Conservation (phyloP, 108 stramenopile genomes). For the Skeletonema potamos region DNA sequence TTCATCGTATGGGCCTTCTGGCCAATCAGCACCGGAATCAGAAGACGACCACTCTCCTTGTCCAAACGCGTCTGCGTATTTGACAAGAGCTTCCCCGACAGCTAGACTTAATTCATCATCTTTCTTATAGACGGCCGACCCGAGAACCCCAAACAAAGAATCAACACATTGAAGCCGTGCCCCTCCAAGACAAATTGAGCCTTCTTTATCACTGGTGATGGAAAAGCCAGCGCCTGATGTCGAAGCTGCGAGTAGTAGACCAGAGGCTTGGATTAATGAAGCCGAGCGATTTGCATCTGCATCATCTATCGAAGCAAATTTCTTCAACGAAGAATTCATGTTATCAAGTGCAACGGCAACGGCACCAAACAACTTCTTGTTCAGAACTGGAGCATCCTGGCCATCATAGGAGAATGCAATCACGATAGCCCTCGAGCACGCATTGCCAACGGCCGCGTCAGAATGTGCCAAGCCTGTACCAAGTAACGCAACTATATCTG, state of each 20-base stretch:
- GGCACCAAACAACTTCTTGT: constrained; percentile 36
- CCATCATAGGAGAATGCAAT: constrained; percentile 61
- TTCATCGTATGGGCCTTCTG: constrained; percentile 54
- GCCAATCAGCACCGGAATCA: constrained; percentile 17
- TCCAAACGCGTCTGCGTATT: constrained; percentile 56
- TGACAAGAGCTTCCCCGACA: constrained; percentile 77
- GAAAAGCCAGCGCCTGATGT: constrained; percentile 46
- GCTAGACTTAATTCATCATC: constrained; percentile 74
- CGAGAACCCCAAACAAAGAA: constrained; percentile 58
- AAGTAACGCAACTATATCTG: constrained; percentile 43
- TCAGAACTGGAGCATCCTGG: constrained; percentile 57
- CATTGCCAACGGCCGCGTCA: constrained; percentile 68
- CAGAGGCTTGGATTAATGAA: constrained; percentile 58
- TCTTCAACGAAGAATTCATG: constrained; percentile 43
- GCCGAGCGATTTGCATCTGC: constrained; percentile 56
- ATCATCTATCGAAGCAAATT: constrained; percentile 60
- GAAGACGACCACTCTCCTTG: constrained; percentile 38
- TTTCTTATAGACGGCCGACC: constrained; percentile 65
- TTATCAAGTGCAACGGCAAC: constrained; percentile 40
- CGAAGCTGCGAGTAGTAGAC: constrained; percentile 58
- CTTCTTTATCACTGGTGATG: constrained; percentile 1
- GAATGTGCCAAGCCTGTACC: constrained; percentile 49
- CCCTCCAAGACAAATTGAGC: constrained; percentile 33
- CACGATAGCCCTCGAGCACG: constrained; percentile 56
- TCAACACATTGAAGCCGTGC: constrained; percentile 61